Base-by-base conservation (phyloP, 108 stramenopile species). In the Pseudonitzschia delicatissima region DNA sequence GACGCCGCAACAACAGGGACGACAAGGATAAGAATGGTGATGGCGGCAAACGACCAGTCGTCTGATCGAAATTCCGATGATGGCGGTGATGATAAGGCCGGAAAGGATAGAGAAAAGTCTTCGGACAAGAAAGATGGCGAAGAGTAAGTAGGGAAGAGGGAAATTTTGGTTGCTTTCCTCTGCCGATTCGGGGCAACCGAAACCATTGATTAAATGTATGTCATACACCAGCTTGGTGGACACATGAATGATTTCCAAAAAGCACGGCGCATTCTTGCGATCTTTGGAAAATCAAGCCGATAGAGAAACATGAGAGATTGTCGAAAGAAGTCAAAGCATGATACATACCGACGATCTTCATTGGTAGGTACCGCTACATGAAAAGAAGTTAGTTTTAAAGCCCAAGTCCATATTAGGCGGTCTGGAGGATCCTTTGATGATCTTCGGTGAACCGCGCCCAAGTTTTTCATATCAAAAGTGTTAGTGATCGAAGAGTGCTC, bases 401-500 rank as follows among this genome's bases (percentile, higher is more conserved):
- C n/a, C 15, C 40, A 42, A 42, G 40, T 42, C 15, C 40, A 42
- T 42, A 15, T 15, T 42, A 42, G 40, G 40, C 40, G 15, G 40
- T 42, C 40, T 42, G 13, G 40, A 42, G 40, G 40, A 42, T 42
- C 40, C 11, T 42, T 42, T 42, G 40, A 42, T n/a, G n/a, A n/a
- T n/a, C n/a, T n/a, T n/a, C n/a, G n/a, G n/a, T n/a, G n/a, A n/a
- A n/a, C n/a, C n/a, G n/a, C n/a, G n/a, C n/a, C n/a, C n/a, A n/a
- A n/a, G n/a, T n/a, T n/a, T n/a, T n/a, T n/a, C n/a, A n/a, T n/a
- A n/a, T n/a, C n/a, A n/a, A 55, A 25, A 23, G 13, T 28, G 27
- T 25, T 55, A 55, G 53, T 55, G 15, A 55, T 55, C n/a, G 53
- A 4, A 55, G 53, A 55, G 53, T 33, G 53, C 53, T 55, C 53